Evolutionary conservation across 2,329 filamentous ascomycete genomes (phyloP).

Genomic region (Furcasterigmium sp.): DNA sequence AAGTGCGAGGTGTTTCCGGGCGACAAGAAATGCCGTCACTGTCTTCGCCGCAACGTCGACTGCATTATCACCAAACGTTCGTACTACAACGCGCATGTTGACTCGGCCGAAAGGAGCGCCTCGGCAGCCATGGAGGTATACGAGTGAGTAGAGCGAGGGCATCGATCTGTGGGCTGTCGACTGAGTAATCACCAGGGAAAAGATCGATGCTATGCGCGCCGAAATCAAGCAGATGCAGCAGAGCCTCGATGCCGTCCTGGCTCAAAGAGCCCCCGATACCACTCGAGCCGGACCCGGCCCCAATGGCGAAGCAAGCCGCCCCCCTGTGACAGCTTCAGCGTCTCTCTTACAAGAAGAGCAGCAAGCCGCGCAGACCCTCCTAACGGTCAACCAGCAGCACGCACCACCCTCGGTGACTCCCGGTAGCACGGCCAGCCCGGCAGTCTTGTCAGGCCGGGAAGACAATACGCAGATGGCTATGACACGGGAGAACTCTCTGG

Average conservation of each 20-base stretch:
- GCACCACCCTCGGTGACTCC: slow-evolving; percentile 17
- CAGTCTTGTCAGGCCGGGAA: slow-evolving; percentile 9
- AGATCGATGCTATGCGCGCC: slow-evolving; percentile 16
- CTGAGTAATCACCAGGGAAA: slow-evolving; percentile 16
- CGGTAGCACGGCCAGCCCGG: slow-evolving; percentile 18
- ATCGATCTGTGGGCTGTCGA: no score
- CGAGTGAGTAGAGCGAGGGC: no score
- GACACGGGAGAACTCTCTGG: neutral
- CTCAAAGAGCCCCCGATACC: no score
- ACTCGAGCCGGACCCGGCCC: neutral
- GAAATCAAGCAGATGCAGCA: slow-evolving; percentile 17
- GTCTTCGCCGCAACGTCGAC: slow-evolving; percentile 1
- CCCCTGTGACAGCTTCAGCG: neutral
- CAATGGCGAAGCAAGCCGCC: neutral
- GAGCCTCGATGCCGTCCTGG: slow-evolving; percentile 16
- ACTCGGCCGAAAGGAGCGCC: no score
- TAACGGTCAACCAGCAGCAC: neutral
- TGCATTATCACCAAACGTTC: slow-evolving; percentile 1
- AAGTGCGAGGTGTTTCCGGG: slow-evolving; percentile 4
- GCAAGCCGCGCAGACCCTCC: slow-evolving; percentile 3
- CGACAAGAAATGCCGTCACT: slow-evolving; percentile 1
- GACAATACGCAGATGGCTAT: slow-evolving; percentile 4
- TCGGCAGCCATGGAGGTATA: no score
- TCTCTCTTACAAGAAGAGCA: slow-evolving; percentile 9
- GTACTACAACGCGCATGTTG: neutral